Evolutionary conservation across 345 rosid species (phyloP), one percentile per base, ranked within the genome.

Genomic region (Mallotus nudiflorus): DNA sequence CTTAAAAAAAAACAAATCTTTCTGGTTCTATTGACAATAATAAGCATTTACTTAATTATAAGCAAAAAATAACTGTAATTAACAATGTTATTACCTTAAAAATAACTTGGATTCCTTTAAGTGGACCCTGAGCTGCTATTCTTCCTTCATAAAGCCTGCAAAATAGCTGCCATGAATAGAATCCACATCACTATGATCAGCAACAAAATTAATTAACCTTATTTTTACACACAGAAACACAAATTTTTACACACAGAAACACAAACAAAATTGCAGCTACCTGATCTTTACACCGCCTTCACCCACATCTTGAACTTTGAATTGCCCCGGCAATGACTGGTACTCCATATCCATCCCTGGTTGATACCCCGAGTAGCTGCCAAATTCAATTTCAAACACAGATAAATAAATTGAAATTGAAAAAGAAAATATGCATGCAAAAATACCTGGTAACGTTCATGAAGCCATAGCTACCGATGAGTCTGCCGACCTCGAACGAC

Each of bases 101-200:
- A 50, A 85, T 40, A 68, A 91, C 82, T 5, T 88, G 79, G 51
- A 90, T 83, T 60, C 96, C 96, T 76, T 81, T 81, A 57, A 80
- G 85, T 7, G 86, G 77, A 71, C 98, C 96, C 77, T 85, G 89
- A 71, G 88, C 84, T 77, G 88, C 84, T 77, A 93, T 82, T 79
- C 94, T 85, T 73, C 98, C 97, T 81, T 93, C 93, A 75, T 93
- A 93, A 63, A 93, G 91, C 88, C 96, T 93, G 93, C 84, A 86
- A 78, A 72, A 79, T 70, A 77, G 76, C 88, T 87, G 91, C 86
- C 81, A 71, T 62, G 71, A 70, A 54, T 27, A 66, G 61, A 6
- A 60, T 70, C 65, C 67, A 33, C 55, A 81, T 76, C 80, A 81
- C 80, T 73, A 51, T n/a, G n/a, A n/a, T 62, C 61, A 80, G 66